These are phyloP conservation scores for Tilletia setariae DNA, from an alignment of 1,284 basidiomycete species.

Conservation along the genomic window DNA sequence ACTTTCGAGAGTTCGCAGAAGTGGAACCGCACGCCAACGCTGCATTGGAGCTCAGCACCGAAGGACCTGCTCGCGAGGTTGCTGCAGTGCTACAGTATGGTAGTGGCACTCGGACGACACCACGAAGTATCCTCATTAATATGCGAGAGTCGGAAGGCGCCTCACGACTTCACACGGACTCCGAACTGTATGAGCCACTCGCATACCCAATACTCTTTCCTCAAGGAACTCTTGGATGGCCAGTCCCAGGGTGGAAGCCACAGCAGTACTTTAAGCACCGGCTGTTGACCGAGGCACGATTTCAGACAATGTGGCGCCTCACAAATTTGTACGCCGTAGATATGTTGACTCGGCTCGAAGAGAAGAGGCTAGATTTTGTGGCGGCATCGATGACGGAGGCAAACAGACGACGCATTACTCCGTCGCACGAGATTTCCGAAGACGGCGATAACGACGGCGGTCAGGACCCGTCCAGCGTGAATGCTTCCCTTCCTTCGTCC, in stretches of 20 bases:
- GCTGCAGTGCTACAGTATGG: background rate
- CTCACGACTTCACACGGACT: background rate
- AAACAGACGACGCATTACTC: background rate
- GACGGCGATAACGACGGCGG: background rate
- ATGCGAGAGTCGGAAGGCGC: background rate
- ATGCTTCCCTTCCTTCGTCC: background rate
- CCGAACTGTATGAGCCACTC: background rate
- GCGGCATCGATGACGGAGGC: background rate
- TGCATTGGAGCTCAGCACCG: background rate
- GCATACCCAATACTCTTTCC: background rate
- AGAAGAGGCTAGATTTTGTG: background rate
- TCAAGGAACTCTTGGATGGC: background rate
- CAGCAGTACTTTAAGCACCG: slow-evolving; percentile 1
- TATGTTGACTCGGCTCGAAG: background rate
- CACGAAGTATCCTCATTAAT: background rate
- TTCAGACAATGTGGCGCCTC: background rate
- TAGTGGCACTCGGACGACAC: background rate
- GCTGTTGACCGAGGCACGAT: background rate
- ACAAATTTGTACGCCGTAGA: background rate
- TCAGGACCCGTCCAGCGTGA: background rate
- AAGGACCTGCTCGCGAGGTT: background rate
- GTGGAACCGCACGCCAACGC: background rate
- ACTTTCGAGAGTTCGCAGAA: background rate
- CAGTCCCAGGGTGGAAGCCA: background rate
- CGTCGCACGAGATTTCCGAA: background rate